Conservation (phyloP, 1,139 yeast genomes). For the Sugiyamaella castrensis region DNA sequence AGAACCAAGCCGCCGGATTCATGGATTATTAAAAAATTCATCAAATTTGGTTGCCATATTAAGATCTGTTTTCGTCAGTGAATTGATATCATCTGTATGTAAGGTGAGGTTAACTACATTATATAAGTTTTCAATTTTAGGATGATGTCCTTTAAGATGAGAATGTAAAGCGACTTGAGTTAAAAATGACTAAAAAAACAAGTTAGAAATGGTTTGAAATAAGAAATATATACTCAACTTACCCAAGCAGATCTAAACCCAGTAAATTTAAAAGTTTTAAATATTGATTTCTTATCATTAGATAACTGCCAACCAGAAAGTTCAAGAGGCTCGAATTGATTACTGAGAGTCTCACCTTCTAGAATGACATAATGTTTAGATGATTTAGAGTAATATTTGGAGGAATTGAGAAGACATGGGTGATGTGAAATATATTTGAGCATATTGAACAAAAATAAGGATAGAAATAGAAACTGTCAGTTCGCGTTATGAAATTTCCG, state of each 20-base stretch:
- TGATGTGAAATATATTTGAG: no score
- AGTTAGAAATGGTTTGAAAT: no score
- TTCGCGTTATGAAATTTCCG: no score
- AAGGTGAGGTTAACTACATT: slow-evolving; percentile 56
- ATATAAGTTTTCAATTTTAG: slow-evolving; percentile 46
- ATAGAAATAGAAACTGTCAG: no score
- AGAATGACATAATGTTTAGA: slow-evolving; percentile 2
- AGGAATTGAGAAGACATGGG: no score
- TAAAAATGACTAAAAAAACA: slow-evolving; percentile 45
- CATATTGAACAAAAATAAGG: no score
- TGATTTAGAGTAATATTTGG: no score
- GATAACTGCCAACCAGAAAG: slow-evolving; percentile 19
- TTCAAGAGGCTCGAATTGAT: slow-evolving; percentile 6
- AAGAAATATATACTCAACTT: no score
- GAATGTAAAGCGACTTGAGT: slow-evolving; percentile 60
- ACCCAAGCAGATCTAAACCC: slow-evolving; percentile 30
- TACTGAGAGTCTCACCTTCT: not conserved
- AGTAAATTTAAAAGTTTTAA: slow-evolving; percentile 21
- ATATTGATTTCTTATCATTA: slow-evolving; percentile 11
- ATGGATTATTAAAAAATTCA: slow-evolving; percentile 18
- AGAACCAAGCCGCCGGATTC: no score
- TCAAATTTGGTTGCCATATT: slow-evolving; percentile 56
- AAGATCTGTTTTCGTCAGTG: slow-evolving; percentile 57
- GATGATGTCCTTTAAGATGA: slow-evolving; percentile 68
- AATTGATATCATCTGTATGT: slow-evolving; percentile 66